Evolutionary conservation across 306 rosid genomes (phyloP).

Genomic region (Citrullus colocynthis): DNA sequence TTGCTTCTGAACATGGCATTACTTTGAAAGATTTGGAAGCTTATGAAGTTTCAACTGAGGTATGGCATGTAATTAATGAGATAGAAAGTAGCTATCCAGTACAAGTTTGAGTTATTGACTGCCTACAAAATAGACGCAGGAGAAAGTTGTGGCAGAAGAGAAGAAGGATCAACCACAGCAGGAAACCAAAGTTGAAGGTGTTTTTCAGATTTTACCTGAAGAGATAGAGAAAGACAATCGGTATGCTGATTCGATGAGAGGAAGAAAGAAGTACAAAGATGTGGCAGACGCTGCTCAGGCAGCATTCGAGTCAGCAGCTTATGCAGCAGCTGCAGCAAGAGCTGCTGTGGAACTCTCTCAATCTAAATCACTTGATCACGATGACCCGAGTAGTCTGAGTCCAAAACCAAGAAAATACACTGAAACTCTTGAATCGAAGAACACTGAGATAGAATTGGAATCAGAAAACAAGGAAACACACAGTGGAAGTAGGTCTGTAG

Average conservation of each 20-base stretch:
- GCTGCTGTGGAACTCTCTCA: conserved; percentile 75
- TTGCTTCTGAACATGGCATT: conserved; percentile 52
- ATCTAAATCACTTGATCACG: conserved; percentile 38
- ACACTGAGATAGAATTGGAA: conserved; percentile 6
- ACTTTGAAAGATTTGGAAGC: conserved; percentile 42
- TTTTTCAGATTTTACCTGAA: conserved; percentile 15
- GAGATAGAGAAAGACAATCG: conserved; percentile 25
- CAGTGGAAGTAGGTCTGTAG: conserved; percentile 14
- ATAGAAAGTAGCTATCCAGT: neutral
- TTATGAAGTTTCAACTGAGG: conserved; percentile 32
- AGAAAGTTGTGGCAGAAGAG: conserved; percentile 18
- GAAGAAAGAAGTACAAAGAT: conserved; percentile 42
- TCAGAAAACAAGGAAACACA: conserved; percentile 16
- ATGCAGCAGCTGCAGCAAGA: conserved; percentile 83
- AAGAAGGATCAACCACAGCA: conserved; percentile 21
- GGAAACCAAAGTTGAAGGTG: conserved; percentile 16
- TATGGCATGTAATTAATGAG: conserved; percentile 6
- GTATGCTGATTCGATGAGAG: conserved; percentile 32
- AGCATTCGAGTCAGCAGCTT: conserved; percentile 85
- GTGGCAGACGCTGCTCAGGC: conserved; percentile 93
- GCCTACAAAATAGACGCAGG: conserved; percentile 29
- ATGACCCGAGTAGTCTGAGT: conserved; percentile 30
- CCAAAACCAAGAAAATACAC: conserved; percentile 13
- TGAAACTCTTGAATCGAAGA: conserved; percentile 5
- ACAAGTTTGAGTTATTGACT: neutral